Evolutionary conservation across 208 protist genomes (phyloP).

Genomic region (Leishmania amazonensis): DNA sequence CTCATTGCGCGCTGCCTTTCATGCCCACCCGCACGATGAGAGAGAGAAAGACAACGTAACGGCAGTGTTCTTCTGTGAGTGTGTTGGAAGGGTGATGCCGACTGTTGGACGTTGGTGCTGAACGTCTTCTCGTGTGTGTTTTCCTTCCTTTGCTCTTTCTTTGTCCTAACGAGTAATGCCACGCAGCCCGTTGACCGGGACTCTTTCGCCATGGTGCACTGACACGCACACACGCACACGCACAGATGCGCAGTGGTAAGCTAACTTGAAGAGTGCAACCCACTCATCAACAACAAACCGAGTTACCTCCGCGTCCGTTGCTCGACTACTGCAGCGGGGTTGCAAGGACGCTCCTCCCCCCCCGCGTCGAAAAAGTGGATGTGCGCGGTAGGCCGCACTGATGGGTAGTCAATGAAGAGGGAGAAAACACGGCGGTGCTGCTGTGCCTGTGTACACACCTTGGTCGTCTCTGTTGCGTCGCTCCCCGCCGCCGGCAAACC

Average conservation of each 20-base stretch:
- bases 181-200: background rate
- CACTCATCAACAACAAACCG: background rate
- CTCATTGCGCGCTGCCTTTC: background rate
- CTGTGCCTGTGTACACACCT: background rate
- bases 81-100: background rate
- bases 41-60: background rate
- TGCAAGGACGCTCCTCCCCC: background rate
- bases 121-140: background rate
- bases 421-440: background rate
- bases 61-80: background rate
- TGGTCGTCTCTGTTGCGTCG: background rate
- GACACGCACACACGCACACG: background rate
- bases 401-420: background rate
- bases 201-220: background rate
- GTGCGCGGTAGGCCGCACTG: background rate
- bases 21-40: background rate
- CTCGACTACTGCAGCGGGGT: background rate
- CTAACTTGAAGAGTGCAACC: background rate
- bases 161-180: slow-evolving; percentile 21
- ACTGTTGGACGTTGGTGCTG: background rate
- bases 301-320: background rate
- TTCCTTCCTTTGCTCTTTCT: background rate
- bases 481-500: background rate
- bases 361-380: background rate
- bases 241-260: background rate